Evolutionary conservation across 1,284 basidiomycete genomes (phyloP).

Genomic region (Microbotryomycetes sp.): DNA sequence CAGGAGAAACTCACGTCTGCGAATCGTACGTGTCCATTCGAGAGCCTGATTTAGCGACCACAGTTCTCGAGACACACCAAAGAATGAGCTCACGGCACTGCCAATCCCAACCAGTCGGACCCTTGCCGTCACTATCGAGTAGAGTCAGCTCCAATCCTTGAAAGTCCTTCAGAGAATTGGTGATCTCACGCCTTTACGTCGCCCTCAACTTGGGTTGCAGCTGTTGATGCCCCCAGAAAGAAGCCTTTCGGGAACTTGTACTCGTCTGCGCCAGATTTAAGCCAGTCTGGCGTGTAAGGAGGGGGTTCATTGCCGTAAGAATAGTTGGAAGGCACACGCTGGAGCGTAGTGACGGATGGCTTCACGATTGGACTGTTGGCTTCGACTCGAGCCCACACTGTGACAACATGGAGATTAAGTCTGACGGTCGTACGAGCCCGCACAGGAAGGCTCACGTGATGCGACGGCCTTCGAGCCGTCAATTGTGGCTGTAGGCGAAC

Average conservation of each 20-base stretch:
- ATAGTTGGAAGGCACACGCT: not conserved
- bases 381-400: not conserved
- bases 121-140: slow-evolving; percentile 15
- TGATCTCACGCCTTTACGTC: slow-evolving; percentile 19
- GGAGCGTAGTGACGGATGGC: not conserved
- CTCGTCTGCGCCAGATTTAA: not conserved
- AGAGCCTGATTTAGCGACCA: no score
- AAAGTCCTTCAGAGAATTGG: no score
- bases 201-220: slow-evolving; percentile 22
- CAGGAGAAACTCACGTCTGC: no score
- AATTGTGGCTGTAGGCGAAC: no score
- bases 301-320: not conserved
- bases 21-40: no score
- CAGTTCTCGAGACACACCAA: no score
- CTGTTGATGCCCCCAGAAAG: slow-evolving; percentile 1
- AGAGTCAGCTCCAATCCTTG: no score
- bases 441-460: no score
- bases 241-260: slow-evolving; percentile 15
- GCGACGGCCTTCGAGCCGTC: no score
- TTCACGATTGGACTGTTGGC: not conserved
- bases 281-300: not conserved
- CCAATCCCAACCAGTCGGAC: not conserved
- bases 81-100: not conserved
- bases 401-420: no score
- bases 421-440: no score